Conservation (phyloP, 2,329 filamentous ascomycete species). For the Aspergillus novoparasiticus region DNA sequence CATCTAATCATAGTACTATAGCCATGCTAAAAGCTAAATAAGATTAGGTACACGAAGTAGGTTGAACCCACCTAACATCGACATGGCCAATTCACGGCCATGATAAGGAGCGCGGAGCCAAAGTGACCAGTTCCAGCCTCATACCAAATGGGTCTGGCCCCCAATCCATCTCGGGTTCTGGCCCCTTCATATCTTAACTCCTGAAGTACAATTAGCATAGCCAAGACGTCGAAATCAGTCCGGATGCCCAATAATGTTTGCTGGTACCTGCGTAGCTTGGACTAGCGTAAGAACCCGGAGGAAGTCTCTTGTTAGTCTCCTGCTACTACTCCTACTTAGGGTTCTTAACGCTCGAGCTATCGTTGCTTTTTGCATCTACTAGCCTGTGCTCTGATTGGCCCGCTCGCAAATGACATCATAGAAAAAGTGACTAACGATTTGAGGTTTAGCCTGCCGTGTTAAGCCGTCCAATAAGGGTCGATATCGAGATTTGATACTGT, state of each 20-base stretch:
- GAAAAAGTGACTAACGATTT: neutral
- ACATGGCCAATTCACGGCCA: neutral
- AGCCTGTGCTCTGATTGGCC: slow-evolving; percentile 2
- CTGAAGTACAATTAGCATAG: neutral
- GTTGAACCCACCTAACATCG: neutral
- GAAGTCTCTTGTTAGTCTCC: neutral
- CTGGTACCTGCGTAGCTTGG: neutral
- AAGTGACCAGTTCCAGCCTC: neutral
- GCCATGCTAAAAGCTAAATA: neutral
- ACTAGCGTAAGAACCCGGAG: neutral
- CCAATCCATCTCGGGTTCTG: neutral
- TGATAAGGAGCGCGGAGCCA: neutral
- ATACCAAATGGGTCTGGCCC: neutral
- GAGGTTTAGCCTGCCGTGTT: neutral
- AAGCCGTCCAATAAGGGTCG: neutral
- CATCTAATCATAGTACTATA: neutral
- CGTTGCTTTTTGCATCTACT: neutral
- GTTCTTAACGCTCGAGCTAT: neutral
- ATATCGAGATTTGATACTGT: neutral
- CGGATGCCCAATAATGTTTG: neutral
- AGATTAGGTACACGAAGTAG: neutral
- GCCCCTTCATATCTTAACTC: neutral
- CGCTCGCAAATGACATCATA: slow-evolving; percentile 8
- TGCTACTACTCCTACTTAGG: neutral
- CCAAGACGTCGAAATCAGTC: neutral